Percentiles rank a stretch among this genome's conserved stretches.
These are phyloP conservation scores for Chaetomiaceae sp. DNA, from an alignment of 2,329 filamentous ascomycete genomes.

Conservation along the genomic window DNA sequence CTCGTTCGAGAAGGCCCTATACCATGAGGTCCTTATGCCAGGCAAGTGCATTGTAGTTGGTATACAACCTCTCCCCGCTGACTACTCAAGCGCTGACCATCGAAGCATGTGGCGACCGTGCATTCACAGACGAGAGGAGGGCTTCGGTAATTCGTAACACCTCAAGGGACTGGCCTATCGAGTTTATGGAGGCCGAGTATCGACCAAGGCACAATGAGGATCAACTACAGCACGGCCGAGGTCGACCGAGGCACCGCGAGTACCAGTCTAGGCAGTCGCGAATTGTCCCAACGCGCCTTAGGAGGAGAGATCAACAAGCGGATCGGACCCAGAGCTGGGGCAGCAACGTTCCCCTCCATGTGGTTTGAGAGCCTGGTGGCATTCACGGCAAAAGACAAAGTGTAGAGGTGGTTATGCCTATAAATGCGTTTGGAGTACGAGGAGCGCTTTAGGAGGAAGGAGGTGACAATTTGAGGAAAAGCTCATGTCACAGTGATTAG, in stretches of 20 bases:
- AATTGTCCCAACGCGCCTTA: conserved; percentile 2
- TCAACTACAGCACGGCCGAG: not conserved
- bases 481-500: no score
- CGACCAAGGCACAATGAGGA: conserved; percentile 5
- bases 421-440: no score
- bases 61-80: not conserved
- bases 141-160: conserved; percentile 12
- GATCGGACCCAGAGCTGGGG: conserved; percentile 4
- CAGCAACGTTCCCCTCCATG: conserved; percentile 6
- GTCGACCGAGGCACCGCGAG: conserved; percentile 8
- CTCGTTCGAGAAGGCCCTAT: conserved; percentile 10
- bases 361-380: conserved; percentile 7
- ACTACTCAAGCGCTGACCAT: conserved; percentile 7
- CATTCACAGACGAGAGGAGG: conserved; percentile 8
- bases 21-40: conserved; percentile 6
- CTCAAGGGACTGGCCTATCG: conserved; percentile 11
- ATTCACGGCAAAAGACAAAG: no score
- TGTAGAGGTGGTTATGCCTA: no score
- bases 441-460: no score
- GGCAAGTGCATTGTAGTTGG: conserved; percentile 11
- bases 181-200: conserved; percentile 13
- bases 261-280: conserved; percentile 1
- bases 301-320: conserved; percentile 9
- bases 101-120: conserved; percentile 7
- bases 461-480: no score